phyloP scores from a whole-genome alignment of 345 rosid species.

The Heritiera littoralis region DNA sequence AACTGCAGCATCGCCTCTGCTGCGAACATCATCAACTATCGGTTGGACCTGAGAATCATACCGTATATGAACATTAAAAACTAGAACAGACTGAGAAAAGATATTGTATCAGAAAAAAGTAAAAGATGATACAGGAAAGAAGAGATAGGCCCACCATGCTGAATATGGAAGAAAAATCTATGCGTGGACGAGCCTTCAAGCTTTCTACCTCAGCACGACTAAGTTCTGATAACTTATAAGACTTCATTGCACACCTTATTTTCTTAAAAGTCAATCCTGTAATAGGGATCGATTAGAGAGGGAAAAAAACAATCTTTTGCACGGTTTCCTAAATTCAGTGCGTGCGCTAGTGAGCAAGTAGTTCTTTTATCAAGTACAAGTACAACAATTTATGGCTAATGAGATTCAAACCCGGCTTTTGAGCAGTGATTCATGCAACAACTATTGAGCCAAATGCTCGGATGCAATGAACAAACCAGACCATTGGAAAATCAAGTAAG shows the following conservation, averaged over 20 bases:
- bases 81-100: background rate
- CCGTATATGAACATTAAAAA: background rate
- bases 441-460: background rate
- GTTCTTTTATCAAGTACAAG: background rate
- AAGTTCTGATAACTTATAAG: conserved; percentile 69
- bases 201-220: conserved; percentile 47
- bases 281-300: background rate
- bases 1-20: conserved; percentile 80
- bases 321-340: background rate
- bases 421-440: too few relatives aligned
- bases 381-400: background rate
- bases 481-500: background rate
- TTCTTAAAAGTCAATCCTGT: conserved; percentile 32
- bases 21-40: conserved; percentile 73
- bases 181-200: conserved; percentile 78
- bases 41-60: conserved; percentile 53
- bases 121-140: background rate
- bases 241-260: conserved; percentile 69
- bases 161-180: conserved; percentile 81
- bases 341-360: background rate
- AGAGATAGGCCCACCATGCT: conserved; percentile 38
- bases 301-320: background rate
- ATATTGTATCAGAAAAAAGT: background rate
- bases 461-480: background rate
- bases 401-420: too few relatives aligned